Conservation (phyloP, 441 rosid species). For the Erodium texanum region DNA sequence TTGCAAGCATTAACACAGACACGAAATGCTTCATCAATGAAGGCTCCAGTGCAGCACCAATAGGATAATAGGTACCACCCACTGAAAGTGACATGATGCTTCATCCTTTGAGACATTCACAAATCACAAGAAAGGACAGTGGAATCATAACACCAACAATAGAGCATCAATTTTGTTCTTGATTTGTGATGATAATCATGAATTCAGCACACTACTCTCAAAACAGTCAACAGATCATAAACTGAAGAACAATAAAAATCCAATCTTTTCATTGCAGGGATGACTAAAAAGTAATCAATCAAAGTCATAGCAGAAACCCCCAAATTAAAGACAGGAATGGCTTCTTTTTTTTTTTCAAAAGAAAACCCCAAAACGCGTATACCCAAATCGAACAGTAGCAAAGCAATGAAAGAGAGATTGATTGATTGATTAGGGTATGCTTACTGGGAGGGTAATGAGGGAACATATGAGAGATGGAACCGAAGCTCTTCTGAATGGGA, state of each 20-base stretch:
- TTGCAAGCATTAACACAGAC: neutral
- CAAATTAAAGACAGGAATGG: too few species aligned
- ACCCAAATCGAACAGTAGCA: too few species aligned
- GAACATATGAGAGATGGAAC: constrained; percentile 44
- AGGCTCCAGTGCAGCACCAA: neutral
- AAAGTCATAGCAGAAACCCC: neutral
- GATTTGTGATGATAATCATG: too few species aligned
- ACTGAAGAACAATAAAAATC: too few species aligned
- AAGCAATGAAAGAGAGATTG: too few species aligned
- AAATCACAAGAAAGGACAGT: neutral
- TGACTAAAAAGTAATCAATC: neutral
- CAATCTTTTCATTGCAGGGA: too few species aligned
- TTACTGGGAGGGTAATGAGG: constrained; percentile 31
- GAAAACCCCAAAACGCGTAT: too few species aligned
- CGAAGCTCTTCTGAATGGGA: constrained; percentile 53
- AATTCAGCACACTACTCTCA: neutral
- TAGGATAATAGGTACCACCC: neutral
- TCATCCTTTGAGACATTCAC: neutral
- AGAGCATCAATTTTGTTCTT: too few species aligned
- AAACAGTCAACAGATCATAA: neutral
- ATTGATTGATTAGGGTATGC: constrained; percentile 19
- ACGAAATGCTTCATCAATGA: neutral
- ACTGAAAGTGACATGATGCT: neutral
- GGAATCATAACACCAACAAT: neutral
- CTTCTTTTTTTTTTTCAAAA: too few species aligned